Conservation (phyloP, 2,329 filamentous ascomycete genomes). For the Scedosporium minutisporum region DNA sequence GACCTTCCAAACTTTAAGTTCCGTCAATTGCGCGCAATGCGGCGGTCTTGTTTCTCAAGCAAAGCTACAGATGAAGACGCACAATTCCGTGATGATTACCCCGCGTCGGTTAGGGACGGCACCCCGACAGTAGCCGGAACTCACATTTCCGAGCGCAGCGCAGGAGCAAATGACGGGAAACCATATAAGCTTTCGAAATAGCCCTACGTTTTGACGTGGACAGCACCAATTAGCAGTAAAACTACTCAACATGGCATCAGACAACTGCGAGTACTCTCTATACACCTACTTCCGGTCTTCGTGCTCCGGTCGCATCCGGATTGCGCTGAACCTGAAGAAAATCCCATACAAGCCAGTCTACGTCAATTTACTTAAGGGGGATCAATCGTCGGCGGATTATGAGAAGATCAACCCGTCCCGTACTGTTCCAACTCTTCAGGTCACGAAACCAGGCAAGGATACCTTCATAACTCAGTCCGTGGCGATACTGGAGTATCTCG, state of each 20-base stretch:
- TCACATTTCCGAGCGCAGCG: not conserved
- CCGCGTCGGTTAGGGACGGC: not conserved
- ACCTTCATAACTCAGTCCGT: conserved; percentile 33
- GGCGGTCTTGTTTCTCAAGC: too few species aligned
- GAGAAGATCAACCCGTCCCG: conserved; percentile 29
- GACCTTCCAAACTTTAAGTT: too few species aligned
- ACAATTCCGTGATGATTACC: not conserved
- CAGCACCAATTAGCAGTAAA: not conserved
- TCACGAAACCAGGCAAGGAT: conserved; percentile 11
- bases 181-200: not conserved
- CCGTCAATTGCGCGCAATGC: too few species aligned
- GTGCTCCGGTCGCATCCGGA: conserved; percentile 39
- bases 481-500: conserved; percentile 40
- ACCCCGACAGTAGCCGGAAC: not conserved
- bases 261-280: not conserved
- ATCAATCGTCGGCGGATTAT: conserved; percentile 27
- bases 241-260: not conserved
- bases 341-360: conserved; percentile 28
- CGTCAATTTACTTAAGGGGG: conserved; percentile 34
- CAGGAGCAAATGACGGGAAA: not conserved
- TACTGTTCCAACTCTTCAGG: conserved; percentile 33
- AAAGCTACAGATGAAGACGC: not conserved
- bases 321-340: conserved; percentile 35
- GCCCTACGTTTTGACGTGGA: not conserved
- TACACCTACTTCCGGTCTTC: conserved; percentile 38